Conservation (phyloP, 1,284 basidiomycete species). For the Testicularia cyperi region DNA sequence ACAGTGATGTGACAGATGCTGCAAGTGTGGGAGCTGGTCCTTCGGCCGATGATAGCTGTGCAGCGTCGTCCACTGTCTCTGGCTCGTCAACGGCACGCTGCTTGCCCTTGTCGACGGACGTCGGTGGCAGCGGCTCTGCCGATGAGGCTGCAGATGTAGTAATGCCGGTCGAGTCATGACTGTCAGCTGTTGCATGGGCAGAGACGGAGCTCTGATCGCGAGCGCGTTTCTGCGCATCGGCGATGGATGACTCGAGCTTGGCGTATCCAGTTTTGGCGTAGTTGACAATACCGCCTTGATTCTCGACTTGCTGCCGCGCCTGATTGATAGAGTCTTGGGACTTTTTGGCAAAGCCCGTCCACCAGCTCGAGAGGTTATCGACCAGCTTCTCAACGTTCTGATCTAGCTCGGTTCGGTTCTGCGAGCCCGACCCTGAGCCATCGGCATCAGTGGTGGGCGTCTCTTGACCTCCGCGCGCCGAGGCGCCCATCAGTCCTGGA, state of each 20-base stretch:
- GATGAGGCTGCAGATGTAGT: not conserved
- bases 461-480: slow-evolving; percentile 4
- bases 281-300: slow-evolving; percentile 46
- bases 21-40: slow-evolving; percentile 18
- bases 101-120: slow-evolving; percentile 21
- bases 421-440: not conserved
- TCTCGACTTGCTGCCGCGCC: slow-evolving; percentile 44
- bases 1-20: slow-evolving; percentile 29
- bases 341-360: slow-evolving; percentile 51
- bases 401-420: slow-evolving; percentile 42
- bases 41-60: not conserved
- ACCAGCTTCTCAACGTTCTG: slow-evolving; percentile 51
- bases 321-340: slow-evolving; percentile 39
- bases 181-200: not conserved
- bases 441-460: slow-evolving; percentile 2
- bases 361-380: slow-evolving; percentile 53
- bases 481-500: slow-evolving; percentile 10
- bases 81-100: slow-evolving; percentile 19
- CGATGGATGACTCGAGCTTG: slow-evolving; percentile 44
- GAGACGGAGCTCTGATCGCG: slow-evolving; percentile 22
- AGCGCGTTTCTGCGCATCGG: slow-evolving; percentile 43
- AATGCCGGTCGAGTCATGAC: not conserved
- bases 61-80: too few relatives aligned
- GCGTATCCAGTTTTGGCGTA: slow-evolving; percentile 41
- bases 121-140: not conserved